Conservation (phyloP, 2,329 filamentous ascomycete species). For the Trichoderma asperellum region DNA sequence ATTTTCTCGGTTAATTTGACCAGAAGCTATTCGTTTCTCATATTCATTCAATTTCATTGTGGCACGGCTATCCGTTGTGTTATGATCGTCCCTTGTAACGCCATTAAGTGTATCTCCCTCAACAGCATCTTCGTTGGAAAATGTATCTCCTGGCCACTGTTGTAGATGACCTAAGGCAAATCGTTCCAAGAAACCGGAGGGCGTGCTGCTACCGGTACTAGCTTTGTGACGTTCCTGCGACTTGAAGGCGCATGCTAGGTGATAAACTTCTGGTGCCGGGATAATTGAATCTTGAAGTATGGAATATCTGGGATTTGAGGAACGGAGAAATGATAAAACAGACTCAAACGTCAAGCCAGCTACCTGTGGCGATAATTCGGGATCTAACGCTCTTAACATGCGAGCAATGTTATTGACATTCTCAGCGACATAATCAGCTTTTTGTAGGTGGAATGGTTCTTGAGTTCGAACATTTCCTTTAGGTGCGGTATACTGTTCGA, state of each 20-base stretch:
- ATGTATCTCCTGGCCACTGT: slow-evolving; percentile 39
- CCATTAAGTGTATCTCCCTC: slow-evolving; percentile 33
- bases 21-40: slow-evolving; percentile 80
- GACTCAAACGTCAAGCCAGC: slow-evolving; percentile 34
- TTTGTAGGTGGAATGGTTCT: slow-evolving; percentile 36
- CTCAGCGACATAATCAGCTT: slow-evolving; percentile 48
- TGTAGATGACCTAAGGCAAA: slow-evolving; percentile 41
- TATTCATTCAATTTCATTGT: slow-evolving; percentile 66
- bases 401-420: slow-evolving; percentile 53
- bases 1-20: slow-evolving; percentile 78
- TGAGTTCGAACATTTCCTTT: neutral
- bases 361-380: slow-evolving; percentile 22
- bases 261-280: slow-evolving; percentile 46
- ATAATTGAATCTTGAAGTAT: slow-evolving; percentile 44
- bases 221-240: slow-evolving; percentile 33
- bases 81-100: slow-evolving; percentile 38
- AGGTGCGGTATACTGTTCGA: slow-evolving; percentile 29
- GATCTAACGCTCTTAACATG: slow-evolving; percentile 50
- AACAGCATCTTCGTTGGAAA: slow-evolving; percentile 39
- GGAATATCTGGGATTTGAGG: slow-evolving; percentile 35
- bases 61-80: slow-evolving; percentile 35
- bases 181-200: slow-evolving; percentile 39
- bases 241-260: slow-evolving; percentile 43
- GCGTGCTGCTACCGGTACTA: slow-evolving; percentile 31
- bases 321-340: slow-evolving; percentile 37